Evolutionary conservation across 306 rosid species (phyloP).

Genomic region (Amphicarpaea edgeworthii): DNA sequence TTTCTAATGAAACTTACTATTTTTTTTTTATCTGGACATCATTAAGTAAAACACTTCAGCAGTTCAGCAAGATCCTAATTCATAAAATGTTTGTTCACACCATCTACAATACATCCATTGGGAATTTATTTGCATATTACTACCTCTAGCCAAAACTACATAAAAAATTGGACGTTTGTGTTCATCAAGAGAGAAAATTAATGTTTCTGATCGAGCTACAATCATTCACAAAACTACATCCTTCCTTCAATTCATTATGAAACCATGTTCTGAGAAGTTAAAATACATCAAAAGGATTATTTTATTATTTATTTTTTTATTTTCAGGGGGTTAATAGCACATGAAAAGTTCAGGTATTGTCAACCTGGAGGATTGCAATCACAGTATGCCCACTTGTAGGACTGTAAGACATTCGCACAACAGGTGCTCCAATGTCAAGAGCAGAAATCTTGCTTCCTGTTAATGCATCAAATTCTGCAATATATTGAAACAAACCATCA

Average conservation of each 20-base stretch:
- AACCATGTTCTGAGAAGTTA: conserved; percentile 9
- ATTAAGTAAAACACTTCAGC: conserved; percentile 27
- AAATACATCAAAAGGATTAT: conserved; percentile 6
- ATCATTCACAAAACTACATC: conserved; percentile 26
- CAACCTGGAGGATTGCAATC: conserved; percentile 88
- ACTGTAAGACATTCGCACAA: conserved; percentile 89
- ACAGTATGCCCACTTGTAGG: conserved; percentile 96
- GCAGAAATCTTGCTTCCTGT: conserved; percentile 93
- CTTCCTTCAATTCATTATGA: background rate
- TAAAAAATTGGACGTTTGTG: conserved; percentile 7
- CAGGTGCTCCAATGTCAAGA: conserved; percentile 86
- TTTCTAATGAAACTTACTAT: background rate
- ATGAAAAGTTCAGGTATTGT: conserved; percentile 39
- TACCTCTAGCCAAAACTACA: conserved; percentile 8
- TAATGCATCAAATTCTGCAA: conserved; percentile 84
- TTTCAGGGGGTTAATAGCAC: background rate
- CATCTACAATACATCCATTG: conserved; percentile 18
- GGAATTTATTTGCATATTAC: conserved; percentile 28
- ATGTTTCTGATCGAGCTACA: conserved; percentile 30
- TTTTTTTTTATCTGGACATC: conserved; percentile 15
- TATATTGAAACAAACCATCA: conserved; percentile 37
- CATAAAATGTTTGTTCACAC: conserved; percentile 15
- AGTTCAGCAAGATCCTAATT: conserved; percentile 7
- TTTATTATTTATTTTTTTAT: too few species aligned
- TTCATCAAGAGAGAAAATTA: conserved; percentile 17